Evolutionary conservation across 495 filamentous ascomycete species (phyloP), one percentile per base, ranked within the genome.

Genomic region (Penicillium canescens): DNA sequence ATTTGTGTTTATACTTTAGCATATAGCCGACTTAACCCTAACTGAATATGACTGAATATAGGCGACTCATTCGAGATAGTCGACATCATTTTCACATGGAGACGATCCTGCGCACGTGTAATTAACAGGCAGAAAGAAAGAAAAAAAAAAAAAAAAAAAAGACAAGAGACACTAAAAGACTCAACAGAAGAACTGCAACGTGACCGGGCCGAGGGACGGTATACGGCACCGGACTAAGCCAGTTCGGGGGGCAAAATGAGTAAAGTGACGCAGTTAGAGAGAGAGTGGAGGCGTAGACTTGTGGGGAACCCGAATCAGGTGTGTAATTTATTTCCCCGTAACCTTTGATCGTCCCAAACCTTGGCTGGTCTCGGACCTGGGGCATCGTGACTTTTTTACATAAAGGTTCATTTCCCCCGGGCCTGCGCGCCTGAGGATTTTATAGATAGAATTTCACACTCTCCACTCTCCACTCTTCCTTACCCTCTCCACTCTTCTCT

Each of bases 381-480:
- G 49, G 45, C 38, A 40, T 43, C 24, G 44, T 50, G n/a, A 14
- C n/a, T 14, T 11, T 45, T 44, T 39, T 60, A 66, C 57, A 63
- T 61, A 66, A 66, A 56, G 46, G 16, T 52, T 57, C 46, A 50
- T 42, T 52, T 24, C 50, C 56, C 57, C 62, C 52, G 28, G 28
- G 42, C 56, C 45, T 36, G 20, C 41, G 46, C 59, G 62, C 56
- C 50, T 24, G 48, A 40, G 34, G 37, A 31, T 38, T 50, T 24
- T 33, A 23, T 26, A 28, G 31, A 59, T 23, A 42, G 52, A 54
- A 50, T 51, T 34, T 26, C 50, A 55, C 21, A 42, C 54, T 69
- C 68, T 70, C 69, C 62, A 63, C 69, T 68, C 63, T 60, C 39
- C 40, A 26, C 34, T 35, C 23, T 42, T 41, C 23, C 39, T 44